Percentiles rank a stretch among this genome's conserved stretches.
These are phyloP conservation scores for Chromera velia DNA, from an alignment of 73 alveolate species.

Conservation along the genomic window DNA sequence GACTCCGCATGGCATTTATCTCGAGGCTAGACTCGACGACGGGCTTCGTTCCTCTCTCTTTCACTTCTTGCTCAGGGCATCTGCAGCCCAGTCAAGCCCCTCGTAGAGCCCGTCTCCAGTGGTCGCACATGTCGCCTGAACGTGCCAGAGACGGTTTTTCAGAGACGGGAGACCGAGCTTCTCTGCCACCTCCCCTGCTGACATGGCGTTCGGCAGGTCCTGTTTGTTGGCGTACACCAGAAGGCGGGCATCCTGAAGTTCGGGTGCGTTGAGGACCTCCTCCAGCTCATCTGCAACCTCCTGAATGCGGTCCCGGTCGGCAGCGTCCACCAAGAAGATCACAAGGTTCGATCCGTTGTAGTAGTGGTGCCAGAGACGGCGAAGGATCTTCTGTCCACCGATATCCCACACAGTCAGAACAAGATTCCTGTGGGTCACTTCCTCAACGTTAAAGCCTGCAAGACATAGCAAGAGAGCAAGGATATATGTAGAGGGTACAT, in stretches of 20 bases:
- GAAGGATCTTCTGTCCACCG: constrained; percentile 88
- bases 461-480: no score
- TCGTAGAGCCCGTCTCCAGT: constrained; percentile 78
- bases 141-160: constrained; percentile 85
- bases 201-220: constrained; percentile 83
- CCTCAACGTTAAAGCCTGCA: constrained; percentile 87
- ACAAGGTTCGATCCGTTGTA: constrained; percentile 82
- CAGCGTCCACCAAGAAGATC: constrained; percentile 88
- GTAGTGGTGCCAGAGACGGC: constrained; percentile 93
- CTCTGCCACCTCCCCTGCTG: constrained; percentile 75
- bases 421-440: constrained; percentile 75
- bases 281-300: constrained; percentile 85
- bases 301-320: constrained; percentile 84
- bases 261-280: constrained; percentile 75
- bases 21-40: no score
- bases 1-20: no score
- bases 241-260: constrained; percentile 75
- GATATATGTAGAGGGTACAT: no score
- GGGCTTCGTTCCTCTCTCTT: no score
- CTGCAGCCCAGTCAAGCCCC: constrained; percentile 75
- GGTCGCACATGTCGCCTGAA: constrained; percentile 72
- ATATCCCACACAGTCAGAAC: constrained; percentile 50
- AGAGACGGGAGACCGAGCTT: constrained; percentile 67
- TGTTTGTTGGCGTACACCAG: constrained; percentile 93
- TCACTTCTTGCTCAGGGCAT: no score